Evolutionary conservation across 495 filamentous ascomycete species (phyloP).

Genomic region (Xylaria nigripes): DNA sequence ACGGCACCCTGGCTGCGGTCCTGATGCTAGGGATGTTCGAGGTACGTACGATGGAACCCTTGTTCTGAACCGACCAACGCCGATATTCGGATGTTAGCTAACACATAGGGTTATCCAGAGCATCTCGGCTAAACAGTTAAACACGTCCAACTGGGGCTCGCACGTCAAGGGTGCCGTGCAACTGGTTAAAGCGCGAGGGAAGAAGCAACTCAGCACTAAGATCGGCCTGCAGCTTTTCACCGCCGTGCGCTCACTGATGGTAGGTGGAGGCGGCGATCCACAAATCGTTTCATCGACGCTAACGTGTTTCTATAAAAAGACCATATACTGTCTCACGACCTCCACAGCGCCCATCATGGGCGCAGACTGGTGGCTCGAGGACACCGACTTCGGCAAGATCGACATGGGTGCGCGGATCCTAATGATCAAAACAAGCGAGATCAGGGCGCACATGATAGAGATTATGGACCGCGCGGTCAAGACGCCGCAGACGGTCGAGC

Average conservation of each 20-base stretch:
- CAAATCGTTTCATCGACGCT: neutral
- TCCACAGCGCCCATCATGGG: conserved; percentile 40
- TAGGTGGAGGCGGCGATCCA: conserved; percentile 19
- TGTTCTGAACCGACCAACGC: neutral
- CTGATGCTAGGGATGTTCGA: conserved; percentile 59
- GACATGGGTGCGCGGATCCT: conserved; percentile 35
- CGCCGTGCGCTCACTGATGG: conserved; percentile 45
- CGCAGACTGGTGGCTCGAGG: conserved; percentile 44
- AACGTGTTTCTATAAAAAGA: conserved; percentile 13
- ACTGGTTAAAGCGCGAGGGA: conserved; percentile 45
- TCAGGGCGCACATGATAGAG: conserved; percentile 37
- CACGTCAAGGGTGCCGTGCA: conserved; percentile 49
- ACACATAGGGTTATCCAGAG: conserved; percentile 23
- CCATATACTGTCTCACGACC: conserved; percentile 40
- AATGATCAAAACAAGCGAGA: conserved; percentile 37
- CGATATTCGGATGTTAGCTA: neutral
- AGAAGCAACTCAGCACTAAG: conserved; percentile 40
- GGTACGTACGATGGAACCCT: conserved; percentile 38
- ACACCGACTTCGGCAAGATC: conserved; percentile 32
- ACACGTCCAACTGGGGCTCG: conserved; percentile 43
- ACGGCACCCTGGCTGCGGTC: conserved; percentile 53
- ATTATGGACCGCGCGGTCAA: conserved; percentile 29
- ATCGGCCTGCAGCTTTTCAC: conserved; percentile 42
- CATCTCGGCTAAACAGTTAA: conserved; percentile 38
- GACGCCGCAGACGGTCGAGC: conserved; percentile 30